Evolutionary conservation across 2,329 filamentous ascomycete species (phyloP).

Genomic region (Fusarium sp.): DNA sequence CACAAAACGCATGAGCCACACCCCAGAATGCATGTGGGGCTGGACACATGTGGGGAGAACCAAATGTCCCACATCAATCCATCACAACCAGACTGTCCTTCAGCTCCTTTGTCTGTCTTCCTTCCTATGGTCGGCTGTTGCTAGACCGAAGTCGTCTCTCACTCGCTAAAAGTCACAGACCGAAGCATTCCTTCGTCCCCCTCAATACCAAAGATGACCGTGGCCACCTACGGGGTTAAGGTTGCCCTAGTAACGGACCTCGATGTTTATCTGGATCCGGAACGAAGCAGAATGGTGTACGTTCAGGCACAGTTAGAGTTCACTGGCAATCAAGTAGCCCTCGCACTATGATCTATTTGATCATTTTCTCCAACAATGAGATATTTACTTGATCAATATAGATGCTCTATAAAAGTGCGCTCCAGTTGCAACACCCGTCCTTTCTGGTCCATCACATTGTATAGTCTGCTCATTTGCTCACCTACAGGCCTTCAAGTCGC

Average conservation of each 20-base stretch:
- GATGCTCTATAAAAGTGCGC: not conserved
- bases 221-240: not conserved
- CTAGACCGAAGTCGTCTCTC: accelerated
- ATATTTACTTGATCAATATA: not conserved
- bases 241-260: not conserved
- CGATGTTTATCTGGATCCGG: not conserved
- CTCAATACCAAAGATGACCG: not conserved
- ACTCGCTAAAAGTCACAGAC: not conserved
- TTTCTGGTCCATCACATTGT: not conserved
- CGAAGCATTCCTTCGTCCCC: not conserved
- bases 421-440: not conserved
- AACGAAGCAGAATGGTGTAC: not conserved
- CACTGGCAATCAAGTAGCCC: not conserved
- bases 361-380: not conserved
- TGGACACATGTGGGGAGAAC: not conserved
- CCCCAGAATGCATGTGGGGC: not conserved
- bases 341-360: not conserved
- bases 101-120: not conserved
- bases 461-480: not conserved
- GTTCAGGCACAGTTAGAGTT: not conserved
- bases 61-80: not conserved
- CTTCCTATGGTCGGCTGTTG: not conserved
- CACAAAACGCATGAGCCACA: not conserved
- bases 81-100: not conserved
- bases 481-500: not conserved